Evolutionary conservation across 75 land plant species (phyloP).

Genomic region (Cunninghamia lanceolata): DNA sequence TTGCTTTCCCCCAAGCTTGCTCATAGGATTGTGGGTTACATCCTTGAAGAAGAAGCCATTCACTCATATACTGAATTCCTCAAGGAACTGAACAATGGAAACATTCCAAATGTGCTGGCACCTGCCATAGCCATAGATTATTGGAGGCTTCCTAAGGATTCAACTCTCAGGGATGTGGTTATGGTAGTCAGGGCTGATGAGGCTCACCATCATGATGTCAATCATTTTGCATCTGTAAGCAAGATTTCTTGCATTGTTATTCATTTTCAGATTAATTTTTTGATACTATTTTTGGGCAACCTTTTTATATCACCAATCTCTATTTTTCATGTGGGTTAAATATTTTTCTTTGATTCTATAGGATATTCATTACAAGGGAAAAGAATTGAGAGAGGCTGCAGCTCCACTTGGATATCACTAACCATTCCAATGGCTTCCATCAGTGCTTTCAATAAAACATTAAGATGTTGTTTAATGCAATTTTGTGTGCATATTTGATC

Average conservation of each 20-base stretch:
- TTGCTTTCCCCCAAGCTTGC: conserved; percentile 67
- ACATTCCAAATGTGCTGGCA: conserved; percentile 64
- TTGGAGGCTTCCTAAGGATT: too few relatives aligned
- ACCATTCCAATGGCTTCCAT: neutral
- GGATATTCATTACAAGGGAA: conserved; percentile 76
- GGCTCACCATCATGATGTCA: too few relatives aligned
- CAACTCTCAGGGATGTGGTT: too few relatives aligned
- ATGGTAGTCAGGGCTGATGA: too few relatives aligned
- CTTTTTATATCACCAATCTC: neutral
- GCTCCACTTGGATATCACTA: conserved; percentile 80
- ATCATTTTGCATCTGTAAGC: too few relatives aligned
- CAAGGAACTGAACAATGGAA: conserved; percentile 65
- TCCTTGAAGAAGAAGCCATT: conserved; percentile 83
- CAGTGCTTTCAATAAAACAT: neutral
- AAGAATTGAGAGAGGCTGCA: conserved; percentile 64
- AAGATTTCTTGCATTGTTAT: conserved; percentile 10
- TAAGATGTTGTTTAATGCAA: too few relatives aligned
- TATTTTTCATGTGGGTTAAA: too few relatives aligned
- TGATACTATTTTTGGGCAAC: neutral
- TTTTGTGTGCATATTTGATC: neutral
- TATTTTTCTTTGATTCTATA: conserved; percentile 14
- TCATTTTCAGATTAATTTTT: neutral
- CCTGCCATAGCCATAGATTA: conserved; percentile 92
- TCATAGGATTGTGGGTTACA: conserved; percentile 73
- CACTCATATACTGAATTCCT: conserved; percentile 79